Conservation (phyloP, 2,329 filamentous ascomycete genomes). For the Colletotrichum theobromicola region DNA sequence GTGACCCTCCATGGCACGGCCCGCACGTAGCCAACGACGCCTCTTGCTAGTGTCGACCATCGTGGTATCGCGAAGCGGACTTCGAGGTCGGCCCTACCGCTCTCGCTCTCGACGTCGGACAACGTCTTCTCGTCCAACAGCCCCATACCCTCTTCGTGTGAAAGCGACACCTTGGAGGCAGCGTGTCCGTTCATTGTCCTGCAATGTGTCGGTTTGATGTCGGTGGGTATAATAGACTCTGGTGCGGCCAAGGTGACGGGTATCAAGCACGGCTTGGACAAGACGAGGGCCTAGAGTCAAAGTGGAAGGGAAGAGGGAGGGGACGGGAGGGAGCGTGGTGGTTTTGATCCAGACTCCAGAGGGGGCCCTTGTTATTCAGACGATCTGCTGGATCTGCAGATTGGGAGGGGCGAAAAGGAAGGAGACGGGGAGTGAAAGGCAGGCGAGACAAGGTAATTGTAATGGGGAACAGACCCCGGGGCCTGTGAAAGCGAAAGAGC, state of each 20-base stretch:
- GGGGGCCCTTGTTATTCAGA: slow-evolving; percentile 5
- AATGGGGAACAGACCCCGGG: slow-evolving; percentile 14
- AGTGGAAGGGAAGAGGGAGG: background rate
- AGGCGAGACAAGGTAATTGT: slow-evolving; percentile 19
- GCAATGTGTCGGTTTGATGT: slow-evolving; percentile 21
- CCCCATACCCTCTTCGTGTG: slow-evolving; percentile 48
- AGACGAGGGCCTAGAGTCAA: slow-evolving; percentile 3
- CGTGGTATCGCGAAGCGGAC: slow-evolving; percentile 30
- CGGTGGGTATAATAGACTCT: background rate
- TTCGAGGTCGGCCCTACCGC: slow-evolving; percentile 43
- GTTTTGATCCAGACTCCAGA: slow-evolving; percentile 4
- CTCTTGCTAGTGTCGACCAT: slow-evolving; percentile 37
- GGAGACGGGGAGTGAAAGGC: slow-evolving; percentile 9
- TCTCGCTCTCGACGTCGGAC: slow-evolving; percentile 50
- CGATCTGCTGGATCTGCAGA: slow-evolving; percentile 19
- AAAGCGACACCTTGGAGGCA: slow-evolving; percentile 36
- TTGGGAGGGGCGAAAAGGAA: slow-evolving; percentile 16
- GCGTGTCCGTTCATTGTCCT: slow-evolving; percentile 47
- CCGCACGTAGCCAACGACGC: slow-evolving; percentile 31
- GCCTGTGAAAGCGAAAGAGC: background rate
- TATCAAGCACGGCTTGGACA: background rate
- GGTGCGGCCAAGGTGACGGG: background rate
- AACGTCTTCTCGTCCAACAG: slow-evolving; percentile 49
- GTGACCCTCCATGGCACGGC: slow-evolving; percentile 41
- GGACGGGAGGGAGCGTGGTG: background rate